A percentile compares a stretch with the other conserved stretches of the same genome.
phyloP scores from a whole-genome alignment of 2,329 filamentous ascomycete species.

The Diaporthe sp. region DNA sequence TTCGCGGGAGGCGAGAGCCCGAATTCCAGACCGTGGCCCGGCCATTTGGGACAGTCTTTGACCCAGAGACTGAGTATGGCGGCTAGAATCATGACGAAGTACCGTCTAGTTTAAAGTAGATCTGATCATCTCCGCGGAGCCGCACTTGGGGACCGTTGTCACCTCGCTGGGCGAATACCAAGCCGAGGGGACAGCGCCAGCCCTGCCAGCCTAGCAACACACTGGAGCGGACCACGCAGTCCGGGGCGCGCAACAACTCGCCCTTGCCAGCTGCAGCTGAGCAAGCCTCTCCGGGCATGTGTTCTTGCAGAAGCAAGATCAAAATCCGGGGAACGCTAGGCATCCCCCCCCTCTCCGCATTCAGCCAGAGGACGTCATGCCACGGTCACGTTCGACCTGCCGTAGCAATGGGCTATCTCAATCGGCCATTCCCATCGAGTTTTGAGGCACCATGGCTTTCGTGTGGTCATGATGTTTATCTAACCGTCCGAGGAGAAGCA shows the following conservation, averaged over 20 bases:
- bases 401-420: background rate
- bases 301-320: conserved; percentile 5
- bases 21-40: background rate
- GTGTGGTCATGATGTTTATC: background rate
- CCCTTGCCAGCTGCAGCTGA: background rate
- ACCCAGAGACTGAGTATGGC: background rate
- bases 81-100: background rate
- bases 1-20: background rate
- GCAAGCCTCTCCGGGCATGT: background rate
- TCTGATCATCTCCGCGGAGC: conserved; percentile 13
- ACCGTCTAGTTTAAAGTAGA: background rate
- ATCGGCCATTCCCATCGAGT: background rate
- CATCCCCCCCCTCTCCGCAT: background rate
- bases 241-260: background rate
- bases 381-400: background rate
- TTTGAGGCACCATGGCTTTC: background rate
- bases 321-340: conserved; percentile 16
- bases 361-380: conserved; percentile 14
- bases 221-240: background rate
- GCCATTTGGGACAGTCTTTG: background rate
- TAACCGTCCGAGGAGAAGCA: conserved; percentile 23
- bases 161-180: background rate
- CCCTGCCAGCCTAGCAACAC: background rate
- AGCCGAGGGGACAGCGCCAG: background rate
- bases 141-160: conserved; percentile 13